Conservation (phyloP, 2,329 filamentous ascomycete species). For the Monosporascus ibericus region DNA sequence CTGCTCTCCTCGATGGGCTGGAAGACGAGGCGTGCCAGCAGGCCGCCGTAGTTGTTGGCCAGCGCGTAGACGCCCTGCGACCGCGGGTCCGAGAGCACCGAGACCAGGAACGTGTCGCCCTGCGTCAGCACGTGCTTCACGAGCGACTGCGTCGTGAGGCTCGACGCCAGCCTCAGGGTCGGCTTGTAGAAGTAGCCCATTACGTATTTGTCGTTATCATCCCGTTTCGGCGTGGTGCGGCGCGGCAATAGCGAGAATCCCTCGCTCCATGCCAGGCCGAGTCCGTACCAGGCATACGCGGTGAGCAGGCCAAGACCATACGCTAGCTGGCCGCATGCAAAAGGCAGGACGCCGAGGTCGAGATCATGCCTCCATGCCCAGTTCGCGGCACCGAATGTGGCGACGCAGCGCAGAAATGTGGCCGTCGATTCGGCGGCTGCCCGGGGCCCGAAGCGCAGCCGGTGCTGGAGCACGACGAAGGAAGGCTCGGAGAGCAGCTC, state of each 20-base stretch:
- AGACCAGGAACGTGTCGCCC: slow-evolving; percentile 85
- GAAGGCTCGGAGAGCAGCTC: slow-evolving; percentile 84
- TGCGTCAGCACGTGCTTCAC: slow-evolving; percentile 93
- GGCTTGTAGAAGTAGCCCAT: slow-evolving; percentile 60
- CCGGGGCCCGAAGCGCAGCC: slow-evolving; percentile 71
- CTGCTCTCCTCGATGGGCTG: slow-evolving; percentile 94
- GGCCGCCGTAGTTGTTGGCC: slow-evolving; percentile 88
- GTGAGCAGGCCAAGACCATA: slow-evolving; percentile 65
- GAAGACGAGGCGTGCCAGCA: slow-evolving; percentile 82
- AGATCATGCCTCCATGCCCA: slow-evolving; percentile 48
- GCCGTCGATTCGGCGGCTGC: slow-evolving; percentile 79
- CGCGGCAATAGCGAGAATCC: slow-evolving; percentile 63
- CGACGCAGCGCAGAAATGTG: slow-evolving; percentile 68
- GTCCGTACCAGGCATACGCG: slow-evolving; percentile 64
- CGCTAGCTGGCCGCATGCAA: slow-evolving; percentile 77
- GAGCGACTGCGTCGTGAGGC: slow-evolving; percentile 78
- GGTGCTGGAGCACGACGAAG: slow-evolving; percentile 81
- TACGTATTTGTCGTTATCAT: slow-evolving; percentile 35
- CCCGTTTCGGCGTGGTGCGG: not conserved
- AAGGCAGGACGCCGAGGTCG: slow-evolving; percentile 73
- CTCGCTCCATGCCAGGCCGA: slow-evolving; percentile 45
- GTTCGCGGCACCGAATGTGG: slow-evolving; percentile 66
- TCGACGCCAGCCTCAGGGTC: slow-evolving; percentile 68
- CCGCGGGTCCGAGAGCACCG: slow-evolving; percentile 65
- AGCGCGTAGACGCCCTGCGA: slow-evolving; percentile 90